Conservation (phyloP, 345 rosid species). For the Excoecaria agallocha region DNA sequence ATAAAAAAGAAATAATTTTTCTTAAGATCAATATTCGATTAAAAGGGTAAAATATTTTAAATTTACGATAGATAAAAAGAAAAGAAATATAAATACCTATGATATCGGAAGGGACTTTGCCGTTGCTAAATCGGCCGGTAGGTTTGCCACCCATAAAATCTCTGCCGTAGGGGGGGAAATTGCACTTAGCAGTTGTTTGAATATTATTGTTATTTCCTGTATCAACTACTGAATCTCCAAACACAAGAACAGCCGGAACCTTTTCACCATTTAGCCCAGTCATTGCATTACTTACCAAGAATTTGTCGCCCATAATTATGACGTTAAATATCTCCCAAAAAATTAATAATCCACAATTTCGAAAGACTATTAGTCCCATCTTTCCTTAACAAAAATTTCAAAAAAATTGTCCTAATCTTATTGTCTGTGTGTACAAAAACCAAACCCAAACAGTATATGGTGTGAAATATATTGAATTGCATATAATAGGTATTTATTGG, state of each 20-base stretch:
- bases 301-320: not conserved
- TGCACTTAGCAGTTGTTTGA: constrained; percentile 26
- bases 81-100: constrained; percentile 26
- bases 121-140: constrained; percentile 55
- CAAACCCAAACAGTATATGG: not conserved
- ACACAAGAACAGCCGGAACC: constrained; percentile 38
- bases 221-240: constrained; percentile 70
- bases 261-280: not conserved
- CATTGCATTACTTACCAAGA: not conserved
- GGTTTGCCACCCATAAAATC: constrained; percentile 47
- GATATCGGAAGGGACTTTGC: constrained; percentile 45
- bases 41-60: too few relatives aligned
- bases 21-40: too few relatives aligned
- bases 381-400: too few relatives aligned
- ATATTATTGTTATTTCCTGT: constrained; percentile 60
- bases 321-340: not conserved
- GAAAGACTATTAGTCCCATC: too few relatives aligned
- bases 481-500: constrained; percentile 5
- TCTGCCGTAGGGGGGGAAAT: constrained; percentile 61
- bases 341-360: not conserved
- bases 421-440: too few relatives aligned
- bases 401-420: too few relatives aligned
- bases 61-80: not conserved
- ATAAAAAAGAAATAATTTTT: too few relatives aligned
- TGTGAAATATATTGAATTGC: not conserved